A percentile compares a stretch with the other conserved stretches of the same genome.
Evolutionary conservation across 2,329 filamentous ascomycete species (phyloP).

Genomic region (Colletotrichum karsti): DNA sequence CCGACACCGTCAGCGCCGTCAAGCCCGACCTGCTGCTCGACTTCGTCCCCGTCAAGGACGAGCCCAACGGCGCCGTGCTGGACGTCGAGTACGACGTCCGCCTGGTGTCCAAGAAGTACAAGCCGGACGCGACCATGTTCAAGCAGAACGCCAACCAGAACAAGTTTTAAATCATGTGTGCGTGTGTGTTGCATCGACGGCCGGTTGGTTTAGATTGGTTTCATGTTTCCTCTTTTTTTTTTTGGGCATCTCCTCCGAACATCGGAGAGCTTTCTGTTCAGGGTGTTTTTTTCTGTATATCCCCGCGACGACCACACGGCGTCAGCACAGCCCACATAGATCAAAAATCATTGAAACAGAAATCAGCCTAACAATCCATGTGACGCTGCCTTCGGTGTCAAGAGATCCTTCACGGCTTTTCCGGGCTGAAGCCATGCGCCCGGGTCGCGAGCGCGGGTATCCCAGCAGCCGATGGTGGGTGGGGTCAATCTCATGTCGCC

Average conservation of each 20-base stretch:
- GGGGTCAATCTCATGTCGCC: not conserved
- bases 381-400: not conserved
- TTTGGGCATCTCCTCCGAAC: not conserved
- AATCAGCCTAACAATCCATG: no score
- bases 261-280: not conserved
- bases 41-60: slow-evolving; percentile 49
- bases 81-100: slow-evolving; percentile 41
- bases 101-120: slow-evolving; percentile 35
- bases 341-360: not conserved
- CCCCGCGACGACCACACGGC: slow-evolving; percentile 5
- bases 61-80: slow-evolving; percentile 37
- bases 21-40: slow-evolving; percentile 50
- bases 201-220: not conserved
- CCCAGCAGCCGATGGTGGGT: not conserved
- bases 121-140: slow-evolving; percentile 32
- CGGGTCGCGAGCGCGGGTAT: not conserved
- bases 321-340: slow-evolving; percentile 3
- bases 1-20: slow-evolving; percentile 46
- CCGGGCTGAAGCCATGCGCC: not conserved
- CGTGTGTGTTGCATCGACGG: not conserved
- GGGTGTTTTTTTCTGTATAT: not conserved
- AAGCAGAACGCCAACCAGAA: slow-evolving; percentile 32
- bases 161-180: slow-evolving; percentile 19
- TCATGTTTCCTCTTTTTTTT: not conserved
- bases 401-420: not conserved